phyloP scores from a whole-genome alignment of 2,329 filamentous ascomycete genomes.

The Fusarium sp. region DNA sequence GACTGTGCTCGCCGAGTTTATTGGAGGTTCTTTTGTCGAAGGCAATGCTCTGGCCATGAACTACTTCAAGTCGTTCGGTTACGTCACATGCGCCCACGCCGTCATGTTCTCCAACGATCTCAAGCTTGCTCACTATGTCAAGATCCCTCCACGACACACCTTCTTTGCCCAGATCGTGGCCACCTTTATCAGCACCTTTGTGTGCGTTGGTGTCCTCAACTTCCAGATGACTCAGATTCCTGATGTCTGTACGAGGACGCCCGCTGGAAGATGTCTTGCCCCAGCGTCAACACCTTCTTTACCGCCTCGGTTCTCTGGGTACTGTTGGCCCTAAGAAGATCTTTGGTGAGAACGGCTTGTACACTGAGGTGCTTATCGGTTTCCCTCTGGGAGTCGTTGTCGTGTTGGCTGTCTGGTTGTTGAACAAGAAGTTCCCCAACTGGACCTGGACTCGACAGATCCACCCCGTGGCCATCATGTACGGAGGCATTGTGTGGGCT shows the following conservation, averaged over 20 bases:
- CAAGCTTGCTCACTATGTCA: constrained; percentile 59
- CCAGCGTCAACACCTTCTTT: constrained; percentile 53
- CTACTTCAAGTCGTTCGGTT: constrained; percentile 59
- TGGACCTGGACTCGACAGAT: constrained; percentile 52
- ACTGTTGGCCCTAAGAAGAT: constrained; percentile 54
- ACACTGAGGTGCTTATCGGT: constrained; percentile 51
- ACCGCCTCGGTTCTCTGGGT: constrained; percentile 57
- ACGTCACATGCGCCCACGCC: constrained; percentile 51
- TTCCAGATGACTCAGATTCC: constrained; percentile 58
- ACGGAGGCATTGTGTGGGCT: constrained; percentile 55
- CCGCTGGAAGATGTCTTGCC: constrained; percentile 54
- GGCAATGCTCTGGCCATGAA: constrained; percentile 60
- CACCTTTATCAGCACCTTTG: constrained; percentile 50
- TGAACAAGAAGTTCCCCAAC: constrained; percentile 50
- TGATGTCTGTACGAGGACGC: constrained; percentile 61
- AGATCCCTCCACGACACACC: constrained; percentile 53
- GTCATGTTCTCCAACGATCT: constrained; percentile 51
- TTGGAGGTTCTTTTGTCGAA: constrained; percentile 56
- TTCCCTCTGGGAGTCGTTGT: constrained; percentile 54
- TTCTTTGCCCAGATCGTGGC: constrained; percentile 53
- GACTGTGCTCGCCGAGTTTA: constrained; percentile 61
- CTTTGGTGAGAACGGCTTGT: constrained; percentile 51
- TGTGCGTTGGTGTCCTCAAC: constrained; percentile 51
- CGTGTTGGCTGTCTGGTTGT: constrained; percentile 52
- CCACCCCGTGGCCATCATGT: constrained; percentile 57